Percentiles rank a stretch among this genome's conserved stretches.
phyloP scores from a whole-genome alignment of 192 early-diverging fungal species.

The Piromyces sp. region DNA sequence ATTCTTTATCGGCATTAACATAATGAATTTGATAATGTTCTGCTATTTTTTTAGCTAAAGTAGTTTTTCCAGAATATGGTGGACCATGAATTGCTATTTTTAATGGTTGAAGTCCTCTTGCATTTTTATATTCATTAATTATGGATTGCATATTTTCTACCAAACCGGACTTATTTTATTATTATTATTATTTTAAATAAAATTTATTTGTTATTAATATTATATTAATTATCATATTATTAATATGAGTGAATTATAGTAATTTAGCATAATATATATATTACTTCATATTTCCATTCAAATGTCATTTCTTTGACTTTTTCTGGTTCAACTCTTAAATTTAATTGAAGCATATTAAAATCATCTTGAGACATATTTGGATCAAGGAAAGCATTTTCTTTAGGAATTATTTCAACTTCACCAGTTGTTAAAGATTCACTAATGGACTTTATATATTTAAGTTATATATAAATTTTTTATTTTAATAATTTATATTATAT shows the following conservation, averaged over 20 bases:
- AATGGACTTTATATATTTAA: conserved; percentile 30
- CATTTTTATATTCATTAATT: conserved; percentile 42
- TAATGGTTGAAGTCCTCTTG: conserved; percentile 29
- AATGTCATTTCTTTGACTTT: conserved; percentile 34
- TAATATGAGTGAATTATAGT: no score
- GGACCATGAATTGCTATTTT: conserved; percentile 37
- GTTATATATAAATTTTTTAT: no score
- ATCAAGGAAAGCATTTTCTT: conserved; percentile 32
- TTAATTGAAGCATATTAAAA: conserved; percentile 33
- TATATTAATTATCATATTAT: no score
- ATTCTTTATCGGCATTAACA: conserved; percentile 24
- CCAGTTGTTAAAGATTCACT: conserved; percentile 28
- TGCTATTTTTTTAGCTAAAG: conserved; percentile 21
- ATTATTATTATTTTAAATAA: neutral
- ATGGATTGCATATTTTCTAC: conserved; percentile 28
- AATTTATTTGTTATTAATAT: no score
- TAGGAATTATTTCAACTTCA: conserved; percentile 24
- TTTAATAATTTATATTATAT: no score
- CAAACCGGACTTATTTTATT: conserved; percentile 26
- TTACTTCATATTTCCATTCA: conserved; percentile 45
- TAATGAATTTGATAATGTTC: conserved; percentile 32
- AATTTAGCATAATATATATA: no score
- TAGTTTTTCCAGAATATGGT: conserved; percentile 32
- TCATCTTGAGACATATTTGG: conserved; percentile 25
- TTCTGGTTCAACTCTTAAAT: conserved; percentile 32